A percentile compares a stretch with the other conserved stretches of the same genome.
These are phyloP conservation scores for Ganoderma meredithae DNA, from an alignment of 1,284 basidiomycete species.

Conservation along the genomic window DNA sequence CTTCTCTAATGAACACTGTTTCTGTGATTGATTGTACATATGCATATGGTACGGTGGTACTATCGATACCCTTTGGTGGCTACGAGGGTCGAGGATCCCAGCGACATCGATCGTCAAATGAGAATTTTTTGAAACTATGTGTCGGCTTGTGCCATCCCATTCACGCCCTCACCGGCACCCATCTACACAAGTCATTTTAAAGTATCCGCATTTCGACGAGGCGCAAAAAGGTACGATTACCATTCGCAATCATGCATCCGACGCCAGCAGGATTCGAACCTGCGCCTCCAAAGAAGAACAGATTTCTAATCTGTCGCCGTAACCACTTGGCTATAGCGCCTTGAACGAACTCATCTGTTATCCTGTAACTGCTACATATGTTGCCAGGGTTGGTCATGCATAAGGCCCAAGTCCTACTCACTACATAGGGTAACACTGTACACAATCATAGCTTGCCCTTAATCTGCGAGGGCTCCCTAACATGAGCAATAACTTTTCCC, in stretches of 20 bases:
- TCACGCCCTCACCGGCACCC: too few relatives aligned
- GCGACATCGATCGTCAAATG: too few relatives aligned
- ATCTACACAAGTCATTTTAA: too few relatives aligned
- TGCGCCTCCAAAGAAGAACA: conserved; percentile 72
- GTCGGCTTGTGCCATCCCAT: too few relatives aligned
- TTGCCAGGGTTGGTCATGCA: neutral
- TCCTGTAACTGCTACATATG: neutral
- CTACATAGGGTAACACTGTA: neutral
- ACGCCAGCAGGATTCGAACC: conserved; percentile 79
- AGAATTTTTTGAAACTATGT: too few relatives aligned
- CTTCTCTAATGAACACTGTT: neutral
- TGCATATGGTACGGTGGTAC: too few relatives aligned
- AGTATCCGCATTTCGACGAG: too few relatives aligned
- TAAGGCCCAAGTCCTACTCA: neutral
- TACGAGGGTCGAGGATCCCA: too few relatives aligned
- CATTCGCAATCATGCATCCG: conserved; percentile 39
- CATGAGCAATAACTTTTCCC: conserved; percentile 86
- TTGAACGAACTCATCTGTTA: neutral
- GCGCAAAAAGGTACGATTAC: too few relatives aligned
- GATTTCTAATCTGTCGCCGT: conserved; percentile 65
- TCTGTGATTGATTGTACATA: too few relatives aligned
- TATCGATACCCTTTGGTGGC: too few relatives aligned
- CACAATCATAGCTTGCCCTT: conserved; percentile 43
- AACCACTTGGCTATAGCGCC: conserved; percentile 65
- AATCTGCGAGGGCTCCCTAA: conserved; percentile 52